Conservation (phyloP, 1,284 basidiomycete genomes). For the Cutaneotrichosporon dermatis region DNA sequence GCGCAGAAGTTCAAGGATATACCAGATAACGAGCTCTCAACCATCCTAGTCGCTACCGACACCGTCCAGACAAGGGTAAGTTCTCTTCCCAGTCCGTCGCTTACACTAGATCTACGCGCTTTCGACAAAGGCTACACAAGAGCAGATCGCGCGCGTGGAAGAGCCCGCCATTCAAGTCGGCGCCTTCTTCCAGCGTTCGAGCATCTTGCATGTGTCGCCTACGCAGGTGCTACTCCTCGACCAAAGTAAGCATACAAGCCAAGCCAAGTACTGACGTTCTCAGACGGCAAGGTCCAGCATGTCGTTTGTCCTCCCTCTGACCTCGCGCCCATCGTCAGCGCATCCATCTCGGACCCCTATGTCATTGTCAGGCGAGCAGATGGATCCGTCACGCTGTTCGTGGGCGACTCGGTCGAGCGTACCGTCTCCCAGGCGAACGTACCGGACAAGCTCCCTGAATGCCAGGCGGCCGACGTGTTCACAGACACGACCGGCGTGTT, state of each 20-base stretch:
- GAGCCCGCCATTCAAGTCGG: slow-evolving; percentile 73
- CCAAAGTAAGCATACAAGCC: slow-evolving; percentile 47
- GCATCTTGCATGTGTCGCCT: slow-evolving; percentile 74
- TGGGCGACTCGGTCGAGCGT: slow-evolving; percentile 61
- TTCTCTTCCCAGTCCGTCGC: background rate
- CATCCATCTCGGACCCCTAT: slow-evolving; percentile 79
- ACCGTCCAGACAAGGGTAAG: slow-evolving; percentile 48
- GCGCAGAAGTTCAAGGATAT: slow-evolving; percentile 40
- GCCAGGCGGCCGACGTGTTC: slow-evolving; percentile 55
- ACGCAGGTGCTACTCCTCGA: slow-evolving; percentile 72
- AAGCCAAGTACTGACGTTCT: no score
- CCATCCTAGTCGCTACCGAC: slow-evolving; percentile 75
- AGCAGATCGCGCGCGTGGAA: slow-evolving; percentile 67
- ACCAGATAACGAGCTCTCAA: slow-evolving; percentile 45
- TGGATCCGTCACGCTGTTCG: slow-evolving; percentile 74
- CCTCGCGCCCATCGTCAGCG: slow-evolving; percentile 65
- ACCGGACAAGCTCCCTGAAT: slow-evolving; percentile 22
- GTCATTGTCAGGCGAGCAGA: slow-evolving; percentile 73
- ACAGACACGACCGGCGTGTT: slow-evolving; percentile 66
- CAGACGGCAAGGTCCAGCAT: slow-evolving; percentile 11
- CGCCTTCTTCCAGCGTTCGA: slow-evolving; percentile 75
- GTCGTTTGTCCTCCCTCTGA: slow-evolving; percentile 63
- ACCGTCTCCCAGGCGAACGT: slow-evolving; percentile 23
- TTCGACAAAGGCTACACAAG: slow-evolving; percentile 61
- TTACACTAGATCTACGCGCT: slow-evolving; percentile 59